A percentile compares a stretch with the other conserved stretches of the same genome.
Evolutionary conservation across 371 early-diverging fungal species (phyloP).

Genomic region (Umbelopsis sp.): DNA sequence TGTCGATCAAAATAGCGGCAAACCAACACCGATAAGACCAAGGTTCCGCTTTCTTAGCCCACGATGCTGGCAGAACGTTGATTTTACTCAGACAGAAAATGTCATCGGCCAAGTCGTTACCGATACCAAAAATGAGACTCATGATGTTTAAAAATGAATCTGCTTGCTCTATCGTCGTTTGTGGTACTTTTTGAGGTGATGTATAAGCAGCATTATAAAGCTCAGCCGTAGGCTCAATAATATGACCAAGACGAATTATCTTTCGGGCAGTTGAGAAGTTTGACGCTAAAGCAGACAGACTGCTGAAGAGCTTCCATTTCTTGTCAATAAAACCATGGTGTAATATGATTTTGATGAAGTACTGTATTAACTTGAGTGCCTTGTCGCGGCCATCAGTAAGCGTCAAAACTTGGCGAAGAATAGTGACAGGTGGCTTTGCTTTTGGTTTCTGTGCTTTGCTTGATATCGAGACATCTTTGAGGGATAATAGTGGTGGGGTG

Average conservation of each 20-base stretch:
- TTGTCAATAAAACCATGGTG: slow-evolving; percentile 44
- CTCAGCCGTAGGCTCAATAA: slow-evolving; percentile 59
- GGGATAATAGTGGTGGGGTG: slow-evolving; percentile 4
- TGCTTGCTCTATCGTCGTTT: not conserved
- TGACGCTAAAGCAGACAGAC: slow-evolving; percentile 58
- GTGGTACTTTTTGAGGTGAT: not conserved
- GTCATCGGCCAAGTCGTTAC: slow-evolving; percentile 80
- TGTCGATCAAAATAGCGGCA: slow-evolving; percentile 55
- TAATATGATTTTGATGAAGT: slow-evolving; percentile 69
- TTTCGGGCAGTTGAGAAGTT: slow-evolving; percentile 78
- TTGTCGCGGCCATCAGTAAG: slow-evolving; percentile 81
- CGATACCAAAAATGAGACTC: slow-evolving; percentile 43
- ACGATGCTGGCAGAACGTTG: slow-evolving; percentile 52
- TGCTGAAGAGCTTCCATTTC: slow-evolving; percentile 35
- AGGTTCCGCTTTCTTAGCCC: slow-evolving; percentile 53
- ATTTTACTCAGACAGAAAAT: slow-evolving; percentile 72
- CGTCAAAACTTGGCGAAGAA: slow-evolving; percentile 10
- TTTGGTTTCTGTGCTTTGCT: not conserved
- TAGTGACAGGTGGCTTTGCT: slow-evolving; percentile 5
- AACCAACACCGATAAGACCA: slow-evolving; percentile 65
- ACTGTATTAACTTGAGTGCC: slow-evolving; percentile 79
- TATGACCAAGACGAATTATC: slow-evolving; percentile 70
- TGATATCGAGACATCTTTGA: not conserved
- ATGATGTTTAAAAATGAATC: not conserved
- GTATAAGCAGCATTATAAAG: slow-evolving; percentile 11